Base-by-base conservation (phyloP, 1,284 basidiomycete genomes). In the Golubevia sp. region DNA sequence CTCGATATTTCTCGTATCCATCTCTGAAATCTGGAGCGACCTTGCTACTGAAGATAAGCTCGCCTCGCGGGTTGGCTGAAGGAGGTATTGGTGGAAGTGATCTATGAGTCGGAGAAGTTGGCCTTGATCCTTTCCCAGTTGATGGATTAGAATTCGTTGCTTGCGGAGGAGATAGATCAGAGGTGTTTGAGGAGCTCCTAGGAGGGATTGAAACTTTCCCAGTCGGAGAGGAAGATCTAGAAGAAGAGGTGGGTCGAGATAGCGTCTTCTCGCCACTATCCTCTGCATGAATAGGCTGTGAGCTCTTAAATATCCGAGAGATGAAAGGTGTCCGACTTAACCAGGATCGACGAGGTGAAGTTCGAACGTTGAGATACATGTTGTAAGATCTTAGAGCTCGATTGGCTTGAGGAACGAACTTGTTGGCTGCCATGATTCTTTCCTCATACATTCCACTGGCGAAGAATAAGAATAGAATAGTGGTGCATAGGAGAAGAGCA, bases 381-480 rank as follows among this genome's bases (percentile, higher is more conserved):
- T 99, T 98, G 84, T 97, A 91, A 25, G 90, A 91, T 25, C 96
- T 89, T 27, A 99, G 86, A 0, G 94, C 90, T 51, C 91, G 89
- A 84, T 99, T 99, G 8, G 95, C 93, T 76, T 98, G 96, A 0
- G 94, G 95, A 20, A 98, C 92, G 71, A 81, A 94, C 94, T 91
- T 91, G 85, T 97, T 94, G 7, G 96, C 94, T 78, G 97, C 97
- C 0, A 90, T 91, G 72, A 99, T 97, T 86, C 96, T 94, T 84
- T 98, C 95, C 6, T 91, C 88, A 79, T 98, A 98, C 89, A 97
- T 91, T 6, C 96, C 96, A 73, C 92, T 95, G 1, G 94, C 93
- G 82, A 98, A 98, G 88, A 99, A 98, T 48, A 99, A 88, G 30
- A 92, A 89, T 6, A 98, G 88, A 0, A 94, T 97, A 11, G 93